A percentile compares a stretch with the other conserved stretches of the same genome.
Evolutionary conservation across 306 rosid species (phyloP).

Genomic region (Crotalaria pallida): DNA sequence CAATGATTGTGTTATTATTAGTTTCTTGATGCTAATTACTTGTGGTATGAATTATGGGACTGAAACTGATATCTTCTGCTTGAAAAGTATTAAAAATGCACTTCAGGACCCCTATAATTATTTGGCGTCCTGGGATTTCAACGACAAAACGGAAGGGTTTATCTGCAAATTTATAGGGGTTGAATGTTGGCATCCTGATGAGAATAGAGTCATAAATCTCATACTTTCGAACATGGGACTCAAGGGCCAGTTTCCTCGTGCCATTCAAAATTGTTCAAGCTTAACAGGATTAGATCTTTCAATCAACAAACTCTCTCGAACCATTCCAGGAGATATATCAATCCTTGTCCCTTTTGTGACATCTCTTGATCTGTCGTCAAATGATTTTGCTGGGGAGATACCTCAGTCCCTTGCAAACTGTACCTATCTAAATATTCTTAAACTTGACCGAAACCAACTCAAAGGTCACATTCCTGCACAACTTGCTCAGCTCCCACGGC

Average conservation of each 20-base stretch:
- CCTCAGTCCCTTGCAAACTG: slow-evolving; percentile 42
- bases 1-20: slow-evolving; percentile 20
- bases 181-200: slow-evolving; percentile 92
- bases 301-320: slow-evolving; percentile 43
- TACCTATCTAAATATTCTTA: slow-evolving; percentile 58
- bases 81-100: slow-evolving; percentile 33
- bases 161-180: slow-evolving; percentile 73
- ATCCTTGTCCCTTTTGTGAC: slow-evolving; percentile 1
- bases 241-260: slow-evolving; percentile 71
- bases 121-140: slow-evolving; percentile 58
- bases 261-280: slow-evolving; percentile 54
- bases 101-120: slow-evolving; percentile 48
- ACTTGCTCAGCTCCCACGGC: slow-evolving; percentile 34
- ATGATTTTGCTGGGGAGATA: slow-evolving; percentile 57
- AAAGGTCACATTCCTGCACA: slow-evolving; percentile 60
- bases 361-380: slow-evolving; percentile 65
- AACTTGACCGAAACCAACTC: slow-evolving; percentile 64
- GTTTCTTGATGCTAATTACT: slow-evolving; percentile 35
- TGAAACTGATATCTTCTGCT: slow-evolving; percentile 61
- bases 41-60: slow-evolving; percentile 40
- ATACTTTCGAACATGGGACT: slow-evolving; percentile 68
- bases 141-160: slow-evolving; percentile 57
- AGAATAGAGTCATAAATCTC: slow-evolving; percentile 62
- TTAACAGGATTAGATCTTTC: slow-evolving; percentile 85
- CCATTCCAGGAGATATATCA: slow-evolving; percentile 46